Conservation (phyloP, 148 eudicot genomes). For the Cornus florida region DNA sequence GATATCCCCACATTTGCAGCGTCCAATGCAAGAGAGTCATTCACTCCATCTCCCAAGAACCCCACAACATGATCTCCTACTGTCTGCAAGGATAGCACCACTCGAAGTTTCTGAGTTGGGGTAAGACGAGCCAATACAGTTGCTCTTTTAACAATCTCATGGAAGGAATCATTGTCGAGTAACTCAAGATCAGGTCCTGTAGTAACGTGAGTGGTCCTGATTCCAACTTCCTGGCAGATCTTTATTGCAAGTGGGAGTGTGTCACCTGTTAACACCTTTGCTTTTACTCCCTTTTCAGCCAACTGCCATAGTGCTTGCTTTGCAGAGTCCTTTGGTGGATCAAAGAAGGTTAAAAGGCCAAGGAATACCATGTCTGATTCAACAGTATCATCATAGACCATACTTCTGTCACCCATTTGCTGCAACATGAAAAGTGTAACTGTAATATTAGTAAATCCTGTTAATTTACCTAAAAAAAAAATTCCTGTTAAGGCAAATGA, state of each 20-base stretch:
- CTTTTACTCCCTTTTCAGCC: conserved; percentile 50
- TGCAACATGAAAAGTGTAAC: conserved; percentile 13
- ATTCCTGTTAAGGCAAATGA: not conserved
- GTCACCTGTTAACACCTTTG: conserved; percentile 53
- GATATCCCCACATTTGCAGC: conserved; percentile 55
- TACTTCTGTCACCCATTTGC: conserved; percentile 19
- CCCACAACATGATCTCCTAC: conserved; percentile 46
- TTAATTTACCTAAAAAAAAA: too few relatives aligned
- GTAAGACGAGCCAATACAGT: conserved; percentile 54
- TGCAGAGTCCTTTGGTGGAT: conserved; percentile 54
- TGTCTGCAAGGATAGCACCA: conserved; percentile 43
- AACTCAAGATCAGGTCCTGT: conserved; percentile 51
- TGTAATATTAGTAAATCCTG: not conserved
- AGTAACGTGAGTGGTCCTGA: conserved; percentile 35
- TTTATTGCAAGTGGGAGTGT: conserved; percentile 46
- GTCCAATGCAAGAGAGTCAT: conserved; percentile 49
- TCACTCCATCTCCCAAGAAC: conserved; percentile 52
- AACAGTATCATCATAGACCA: conserved; percentile 14
- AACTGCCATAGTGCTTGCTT: conserved; percentile 52
- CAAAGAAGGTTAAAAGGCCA: conserved; percentile 44
- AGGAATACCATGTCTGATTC: conserved; percentile 47
- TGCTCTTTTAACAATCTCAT: conserved; percentile 40
- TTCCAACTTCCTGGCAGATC: conserved; percentile 54
- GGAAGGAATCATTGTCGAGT: conserved; percentile 37
- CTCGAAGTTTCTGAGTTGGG: conserved; percentile 49